A percentile compares a stretch with the other conserved stretches of the same genome.
These are phyloP conservation scores for Sclerotinia sclerotiorum DNA, from an alignment of 2,329 filamentous ascomycete species.

Conservation along the genomic window DNA sequence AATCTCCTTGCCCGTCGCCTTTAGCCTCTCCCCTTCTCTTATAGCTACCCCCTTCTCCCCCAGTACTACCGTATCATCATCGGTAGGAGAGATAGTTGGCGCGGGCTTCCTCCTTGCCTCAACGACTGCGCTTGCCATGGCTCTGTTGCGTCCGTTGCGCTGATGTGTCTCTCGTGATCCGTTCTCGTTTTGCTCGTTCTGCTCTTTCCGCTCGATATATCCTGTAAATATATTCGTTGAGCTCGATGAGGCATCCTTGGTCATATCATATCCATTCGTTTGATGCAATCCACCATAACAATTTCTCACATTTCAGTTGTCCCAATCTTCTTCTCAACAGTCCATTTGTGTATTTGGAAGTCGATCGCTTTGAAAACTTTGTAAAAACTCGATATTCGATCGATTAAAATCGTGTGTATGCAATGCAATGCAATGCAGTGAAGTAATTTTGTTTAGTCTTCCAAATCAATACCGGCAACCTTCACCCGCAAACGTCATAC, in stretches of 20 bases:
- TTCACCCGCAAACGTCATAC: constrained; percentile 19
- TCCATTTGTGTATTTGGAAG: not conserved
- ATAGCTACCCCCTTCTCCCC: not conserved
- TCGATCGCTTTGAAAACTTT: not conserved
- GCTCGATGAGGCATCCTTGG: constrained; percentile 19
- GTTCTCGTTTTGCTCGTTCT: constrained; percentile 3
- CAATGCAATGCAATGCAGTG: not conserved
- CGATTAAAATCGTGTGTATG: not conserved
- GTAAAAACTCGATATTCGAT: not conserved
- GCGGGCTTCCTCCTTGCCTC: constrained; percentile 31
- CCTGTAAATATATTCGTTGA: constrained; percentile 10
- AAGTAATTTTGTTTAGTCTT: not conserved
- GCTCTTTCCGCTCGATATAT: not conserved
- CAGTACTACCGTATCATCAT: constrained; percentile 52
- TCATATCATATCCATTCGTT: constrained; percentile 10
- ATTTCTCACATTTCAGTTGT: not conserved
- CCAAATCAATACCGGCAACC: not conserved
- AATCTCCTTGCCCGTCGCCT: not conserved
- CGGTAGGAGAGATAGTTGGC: constrained; percentile 50
- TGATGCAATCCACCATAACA: not conserved
- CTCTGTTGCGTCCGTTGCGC: not conserved
- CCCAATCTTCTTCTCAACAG: not conserved
- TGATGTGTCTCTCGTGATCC: not conserved
- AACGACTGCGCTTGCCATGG: constrained; percentile 15
- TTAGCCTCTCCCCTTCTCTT: not conserved